phyloP scores from a whole-genome alignment of 2,329 filamentous ascomycete species.

The Fusarium cicatricum region DNA sequence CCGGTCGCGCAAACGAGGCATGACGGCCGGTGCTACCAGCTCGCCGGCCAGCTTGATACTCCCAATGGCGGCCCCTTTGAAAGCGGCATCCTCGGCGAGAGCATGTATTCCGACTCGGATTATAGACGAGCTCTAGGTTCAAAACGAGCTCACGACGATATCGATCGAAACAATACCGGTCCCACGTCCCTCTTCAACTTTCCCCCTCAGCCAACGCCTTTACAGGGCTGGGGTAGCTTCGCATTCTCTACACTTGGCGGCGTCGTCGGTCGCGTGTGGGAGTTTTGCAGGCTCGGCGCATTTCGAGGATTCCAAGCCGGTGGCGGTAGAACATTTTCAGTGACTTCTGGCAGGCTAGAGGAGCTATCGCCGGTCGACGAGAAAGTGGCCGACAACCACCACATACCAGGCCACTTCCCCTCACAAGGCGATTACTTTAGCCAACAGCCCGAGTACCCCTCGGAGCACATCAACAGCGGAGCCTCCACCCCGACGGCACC shows the following conservation, averaged over 20 bases:
- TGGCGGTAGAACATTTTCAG: slow-evolving; percentile 75
- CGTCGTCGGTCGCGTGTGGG: slow-evolving; percentile 80
- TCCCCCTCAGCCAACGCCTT: slow-evolving; percentile 42
- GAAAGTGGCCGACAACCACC: slow-evolving; percentile 32
- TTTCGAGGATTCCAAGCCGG: slow-evolving; percentile 90
- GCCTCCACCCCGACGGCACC: slow-evolving; percentile 55
- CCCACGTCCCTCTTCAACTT: slow-evolving; percentile 46
- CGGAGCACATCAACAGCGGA: slow-evolving; percentile 45
- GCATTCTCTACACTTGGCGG: slow-evolving; percentile 70
- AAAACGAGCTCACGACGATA: slow-evolving; percentile 50
- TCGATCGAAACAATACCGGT: slow-evolving; percentile 46
- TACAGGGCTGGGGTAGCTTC: slow-evolving; percentile 62
- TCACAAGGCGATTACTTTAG: slow-evolving; percentile 40
- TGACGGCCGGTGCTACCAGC: slow-evolving; percentile 51
- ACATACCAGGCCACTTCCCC: slow-evolving; percentile 44
- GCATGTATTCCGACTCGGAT: slow-evolving; percentile 64
- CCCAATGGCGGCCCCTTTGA: slow-evolving; percentile 48
- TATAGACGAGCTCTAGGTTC: slow-evolving; percentile 63
- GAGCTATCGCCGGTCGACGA: slow-evolving; percentile 30
- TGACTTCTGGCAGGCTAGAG: slow-evolving; percentile 47
- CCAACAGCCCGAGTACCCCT: slow-evolving; percentile 21
- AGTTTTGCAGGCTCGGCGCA: slow-evolving; percentile 78
- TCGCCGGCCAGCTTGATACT: slow-evolving; percentile 63
- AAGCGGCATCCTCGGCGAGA: slow-evolving; percentile 57
- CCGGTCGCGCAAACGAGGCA: slow-evolving; percentile 25